Evolutionary conservation across 129 eudicot genomes (phyloP), one percentile per base, ranked within the genome.

Genomic region (Tagetes patula): DNA sequence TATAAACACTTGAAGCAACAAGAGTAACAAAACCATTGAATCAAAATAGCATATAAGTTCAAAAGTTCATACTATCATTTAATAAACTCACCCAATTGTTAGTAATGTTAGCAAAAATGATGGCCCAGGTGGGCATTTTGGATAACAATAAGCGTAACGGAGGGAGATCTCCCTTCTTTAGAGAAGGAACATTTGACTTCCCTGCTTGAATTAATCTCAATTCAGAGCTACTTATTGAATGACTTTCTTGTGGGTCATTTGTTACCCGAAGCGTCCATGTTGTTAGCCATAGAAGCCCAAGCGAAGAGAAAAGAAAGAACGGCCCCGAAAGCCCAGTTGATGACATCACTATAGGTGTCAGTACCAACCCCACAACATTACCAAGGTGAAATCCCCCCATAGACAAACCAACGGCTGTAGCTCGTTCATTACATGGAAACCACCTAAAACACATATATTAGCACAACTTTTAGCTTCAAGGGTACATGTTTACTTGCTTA

Each of bases 371-470:
- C 69, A 90, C 89, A 30, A 94, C 99, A 50, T 94, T 94, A 60
- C 99, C 99, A 33, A 94, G 92, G 71, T 94, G 99, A 78, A 94
- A 94, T 52, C 99, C 99, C n/a, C 96, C 99, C 99, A 94, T 94
- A 12, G 99, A 90, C 66, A 94, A 49, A 66, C 97, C 99, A 49
- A 94, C 97, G 1, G 99, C 99, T 1, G 97, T 91, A 0, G 99
- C 97, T 72, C 99, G 75, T 79, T 94, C 99, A 53, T 94, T 70
- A 74, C 75, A 77, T n/a, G 99, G 99, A 78, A 88, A 94, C 99
- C 99, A 94, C 90, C 99, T 94, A 75, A 64, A 38, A 20, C 55
- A 75, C 32, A 67, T 2, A 73, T 27, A 67, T 1, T 1, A 32
- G 54, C 30, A 55, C 27, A 34, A 5, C 4, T 27, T 42, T 49